These are phyloP conservation scores for Sarocladium brachiariae DNA, from an alignment of 2,329 filamentous ascomycete species.

Conservation along the genomic window DNA sequence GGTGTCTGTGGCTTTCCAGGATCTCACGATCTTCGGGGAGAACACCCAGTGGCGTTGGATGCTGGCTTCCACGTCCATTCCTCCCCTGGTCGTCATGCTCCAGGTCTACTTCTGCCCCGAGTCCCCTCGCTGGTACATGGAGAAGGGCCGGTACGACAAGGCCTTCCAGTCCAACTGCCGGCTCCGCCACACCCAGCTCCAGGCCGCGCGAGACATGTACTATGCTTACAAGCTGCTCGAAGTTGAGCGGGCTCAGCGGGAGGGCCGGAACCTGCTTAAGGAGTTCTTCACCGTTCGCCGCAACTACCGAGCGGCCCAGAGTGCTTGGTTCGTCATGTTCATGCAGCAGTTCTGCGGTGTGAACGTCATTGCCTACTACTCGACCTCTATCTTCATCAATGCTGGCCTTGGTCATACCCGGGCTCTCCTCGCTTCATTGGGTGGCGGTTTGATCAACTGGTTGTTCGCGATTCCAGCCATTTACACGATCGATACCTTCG, in stretches of 20 bases:
- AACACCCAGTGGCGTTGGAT: slow-evolving; percentile 28
- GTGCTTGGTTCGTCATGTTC: slow-evolving; percentile 30
- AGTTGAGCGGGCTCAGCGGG: slow-evolving; percentile 22
- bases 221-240: slow-evolving; percentile 36
- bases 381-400: slow-evolving; percentile 33
- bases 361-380: slow-evolving; percentile 53
- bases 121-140: slow-evolving; percentile 47
- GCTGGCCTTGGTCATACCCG: slow-evolving; percentile 33
- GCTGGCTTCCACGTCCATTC: slow-evolving; percentile 46
- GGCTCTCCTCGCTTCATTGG: slow-evolving; percentile 48
- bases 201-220: slow-evolving; percentile 44
- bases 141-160: slow-evolving; percentile 36
- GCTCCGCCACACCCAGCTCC: slow-evolving; percentile 39
- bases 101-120: slow-evolving; percentile 49
- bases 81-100: slow-evolving; percentile 42
- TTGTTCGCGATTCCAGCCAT: slow-evolving; percentile 51
- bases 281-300: slow-evolving; percentile 31
- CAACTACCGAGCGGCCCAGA: slow-evolving; percentile 29
- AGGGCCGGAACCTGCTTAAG: slow-evolving; percentile 24
- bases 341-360: slow-evolving; percentile 34
- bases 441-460: slow-evolving; percentile 51
- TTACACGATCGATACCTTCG: slow-evolving; percentile 53
- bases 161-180: slow-evolving; percentile 38
- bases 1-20: slow-evolving; percentile 25
- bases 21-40: slow-evolving; percentile 25